Conservation (phyloP, 441 rosid genomes). For the Erodium moschatum region DNA sequence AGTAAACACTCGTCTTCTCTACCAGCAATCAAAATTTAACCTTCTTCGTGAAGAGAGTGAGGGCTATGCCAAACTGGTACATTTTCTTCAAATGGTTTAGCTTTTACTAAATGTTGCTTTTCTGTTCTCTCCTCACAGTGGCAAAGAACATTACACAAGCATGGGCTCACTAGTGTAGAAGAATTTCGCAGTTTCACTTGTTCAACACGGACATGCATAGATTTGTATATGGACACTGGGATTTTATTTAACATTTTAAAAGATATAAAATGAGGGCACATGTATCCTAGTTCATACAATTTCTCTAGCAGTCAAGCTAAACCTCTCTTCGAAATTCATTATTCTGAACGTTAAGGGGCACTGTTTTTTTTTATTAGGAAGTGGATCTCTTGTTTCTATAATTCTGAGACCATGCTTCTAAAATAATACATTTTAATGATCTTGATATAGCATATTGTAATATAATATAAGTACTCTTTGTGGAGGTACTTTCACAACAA, state of each 20-base stretch:
- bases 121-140: background rate
- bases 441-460: background rate
- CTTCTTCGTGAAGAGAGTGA: slow-evolving; percentile 98
- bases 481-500: background rate
- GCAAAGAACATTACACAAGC: background rate
- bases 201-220: background rate
- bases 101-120: background rate
- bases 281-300: background rate
- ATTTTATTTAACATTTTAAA: background rate
- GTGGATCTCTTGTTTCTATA: background rate
- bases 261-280: background rate
- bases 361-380: background rate
- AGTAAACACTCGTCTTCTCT: slow-evolving; percentile 95
- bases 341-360: background rate
- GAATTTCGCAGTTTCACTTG: background rate
- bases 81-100: slow-evolving; percentile 15
- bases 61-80: slow-evolving; percentile 99
- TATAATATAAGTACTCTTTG: background rate
- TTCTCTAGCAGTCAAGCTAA: background rate
- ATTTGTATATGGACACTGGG: background rate
- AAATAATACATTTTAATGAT: background rate
- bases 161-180: background rate
- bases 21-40: slow-evolving; percentile 98
- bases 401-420: background rate
- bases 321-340: background rate